A percentile compares a stretch with the other conserved stretches of the same genome.
phyloP scores from a whole-genome alignment of 2,329 filamentous ascomycete genomes.

The Arachnomyces sp. region DNA sequence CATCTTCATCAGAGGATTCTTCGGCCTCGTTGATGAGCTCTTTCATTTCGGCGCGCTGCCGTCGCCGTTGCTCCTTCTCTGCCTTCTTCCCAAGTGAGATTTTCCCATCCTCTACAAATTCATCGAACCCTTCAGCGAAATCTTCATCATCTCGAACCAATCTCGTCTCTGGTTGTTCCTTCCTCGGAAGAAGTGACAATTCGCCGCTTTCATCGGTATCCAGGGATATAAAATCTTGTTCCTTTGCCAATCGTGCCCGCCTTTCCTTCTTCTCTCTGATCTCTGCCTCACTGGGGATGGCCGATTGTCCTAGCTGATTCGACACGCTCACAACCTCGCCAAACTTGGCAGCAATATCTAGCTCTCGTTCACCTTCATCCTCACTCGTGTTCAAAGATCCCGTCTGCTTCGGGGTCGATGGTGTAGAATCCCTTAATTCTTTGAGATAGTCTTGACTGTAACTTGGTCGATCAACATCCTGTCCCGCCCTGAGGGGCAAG shows the following conservation, averaged over 20 bases:
- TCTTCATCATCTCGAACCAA: constrained; percentile 83
- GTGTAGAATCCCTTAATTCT: constrained; percentile 77
- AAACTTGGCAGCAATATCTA: constrained; percentile 43
- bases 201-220: constrained; percentile 36
- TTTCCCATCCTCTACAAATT: constrained; percentile 77
- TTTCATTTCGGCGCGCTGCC: constrained; percentile 68
- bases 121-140: constrained; percentile 85
- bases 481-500: constrained; percentile 50
- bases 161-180: constrained; percentile 62
- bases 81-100: constrained; percentile 71
- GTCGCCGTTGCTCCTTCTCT: constrained; percentile 59
- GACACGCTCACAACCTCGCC: constrained; percentile 31
- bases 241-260: constrained; percentile 67
- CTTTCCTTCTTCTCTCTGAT: constrained; percentile 88
- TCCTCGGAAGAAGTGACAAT: constrained; percentile 42
- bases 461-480: constrained; percentile 62
- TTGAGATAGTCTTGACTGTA: constrained; percentile 84
- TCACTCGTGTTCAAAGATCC: constrained; percentile 13
- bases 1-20: constrained; percentile 53
- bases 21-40: constrained; percentile 76
- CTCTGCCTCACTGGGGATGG: constrained; percentile 72
- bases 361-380: constrained; percentile 29
- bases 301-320: constrained; percentile 20
- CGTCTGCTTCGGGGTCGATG: constrained; percentile 63
- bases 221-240: constrained; percentile 46